Evolutionary conservation across 1,284 basidiomycete species (phyloP), one percentile per base, ranked within the genome.

Genomic region (Irpex sp.): DNA sequence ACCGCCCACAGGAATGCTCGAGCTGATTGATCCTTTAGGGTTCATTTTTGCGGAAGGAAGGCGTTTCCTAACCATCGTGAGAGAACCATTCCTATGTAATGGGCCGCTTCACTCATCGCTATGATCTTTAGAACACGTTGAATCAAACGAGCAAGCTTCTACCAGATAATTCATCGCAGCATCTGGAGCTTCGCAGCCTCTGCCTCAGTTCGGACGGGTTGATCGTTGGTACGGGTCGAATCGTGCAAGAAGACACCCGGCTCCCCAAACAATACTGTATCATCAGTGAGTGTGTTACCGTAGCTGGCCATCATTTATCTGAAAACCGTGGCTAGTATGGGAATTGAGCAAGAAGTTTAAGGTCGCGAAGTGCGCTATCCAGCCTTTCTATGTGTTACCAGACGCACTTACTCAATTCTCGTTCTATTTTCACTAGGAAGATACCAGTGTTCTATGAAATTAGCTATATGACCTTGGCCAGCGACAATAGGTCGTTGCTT

Each of bases 401-500:
- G 4, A 16, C 53, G 39, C 12, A 58, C 48, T 42, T 21, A 58
- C 45, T 14, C 16, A 36, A 12, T 28, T 14, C n/a, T 16, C 33
- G 12, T 48, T 28, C 18, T 19, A 36, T 33, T 10, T 18, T 23
- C 19, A 1, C 48, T 33, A 91, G 90, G 65, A 85, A 87, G 73
- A 87, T 87, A 2, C 90, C 90, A 4, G 84, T 91, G 18, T 75
- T 90, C 7, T 87, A 90, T 65, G 88, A 91, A 66, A 86, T 91
- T 59, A 83, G 86, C 51, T 85, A 90, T 68, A 83, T 92, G 57
- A 84, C 85, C 0, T 72, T 91, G 21, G 82, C 86, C 51, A 77
- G 80, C 51, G 81, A 81, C 66, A 84, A 83, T 16, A 70, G 82
- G 7, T 76, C 84, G 16, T 87, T 87, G 23, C 72, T 92, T 56